A percentile compares a stretch with the other conserved stretches of the same genome.
Evolutionary conservation across 352 stramenopile species (phyloP).

Genomic region (Phytophthora podocarpi): DNA sequence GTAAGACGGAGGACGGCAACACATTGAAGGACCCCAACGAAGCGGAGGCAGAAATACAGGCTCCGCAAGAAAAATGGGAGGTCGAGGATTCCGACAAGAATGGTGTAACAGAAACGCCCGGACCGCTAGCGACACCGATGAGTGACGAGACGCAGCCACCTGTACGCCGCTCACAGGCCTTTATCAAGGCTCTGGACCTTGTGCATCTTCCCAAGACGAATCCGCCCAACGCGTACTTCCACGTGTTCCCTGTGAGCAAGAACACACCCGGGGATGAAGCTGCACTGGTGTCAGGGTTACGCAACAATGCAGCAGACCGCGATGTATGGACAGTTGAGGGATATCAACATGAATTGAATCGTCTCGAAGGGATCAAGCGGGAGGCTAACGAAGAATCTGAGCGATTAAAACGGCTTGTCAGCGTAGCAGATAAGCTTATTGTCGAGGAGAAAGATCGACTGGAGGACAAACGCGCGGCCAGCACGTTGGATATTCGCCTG

Average conservation of each 20-base stretch:
- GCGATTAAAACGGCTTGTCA: constrained; percentile 39
- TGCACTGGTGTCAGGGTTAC: constrained; percentile 17
- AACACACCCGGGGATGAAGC: constrained; percentile 16
- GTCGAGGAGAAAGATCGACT: constrained; percentile 37
- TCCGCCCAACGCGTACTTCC: constrained; percentile 27
- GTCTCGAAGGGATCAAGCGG: constrained; percentile 38
- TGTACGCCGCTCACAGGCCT: constrained; percentile 21
- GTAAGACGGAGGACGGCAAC: background rate
- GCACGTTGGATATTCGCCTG: constrained; percentile 41
- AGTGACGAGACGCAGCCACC: constrained; percentile 4
- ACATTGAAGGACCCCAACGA: constrained; percentile 14
- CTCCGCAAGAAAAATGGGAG: constrained; percentile 24
- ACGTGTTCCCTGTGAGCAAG: constrained; percentile 26
- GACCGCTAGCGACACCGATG: background rate
- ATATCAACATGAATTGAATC: constrained; percentile 40
- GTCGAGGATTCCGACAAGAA: constrained; percentile 8
- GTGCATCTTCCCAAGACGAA: constrained; percentile 25
- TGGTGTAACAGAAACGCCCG: constrained; percentile 4
- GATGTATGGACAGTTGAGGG: constrained; percentile 27
- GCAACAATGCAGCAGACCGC: constrained; percentile 20
- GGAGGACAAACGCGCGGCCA: constrained; percentile 37
- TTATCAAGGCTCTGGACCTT: constrained; percentile 27
- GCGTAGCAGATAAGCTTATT: constrained; percentile 39
- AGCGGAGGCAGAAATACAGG: constrained; percentile 17
- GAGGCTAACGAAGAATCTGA: constrained; percentile 44